Evolutionary conservation across 2,329 filamentous ascomycete genomes (phyloP).

Genomic region (Fusarium longipes): DNA sequence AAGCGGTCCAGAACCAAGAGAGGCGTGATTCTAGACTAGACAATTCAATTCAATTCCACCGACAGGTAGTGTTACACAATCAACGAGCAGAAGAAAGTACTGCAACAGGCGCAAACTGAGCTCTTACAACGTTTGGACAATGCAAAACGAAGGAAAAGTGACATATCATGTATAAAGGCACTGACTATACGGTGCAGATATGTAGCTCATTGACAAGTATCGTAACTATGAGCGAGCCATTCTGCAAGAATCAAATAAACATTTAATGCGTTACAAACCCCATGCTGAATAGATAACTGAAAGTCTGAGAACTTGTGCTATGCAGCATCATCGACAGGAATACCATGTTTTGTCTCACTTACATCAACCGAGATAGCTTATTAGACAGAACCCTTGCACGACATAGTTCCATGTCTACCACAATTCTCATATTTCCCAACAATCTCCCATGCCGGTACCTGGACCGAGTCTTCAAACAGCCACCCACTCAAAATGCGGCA

Average conservation of each 20-base stretch:
- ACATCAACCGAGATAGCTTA: not conserved
- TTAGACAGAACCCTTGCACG: constrained; percentile 32
- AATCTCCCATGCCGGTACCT: constrained; percentile 38
- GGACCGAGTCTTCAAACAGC: constrained; percentile 2
- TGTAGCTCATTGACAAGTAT: too few relatives aligned
- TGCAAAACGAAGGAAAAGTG: not conserved
- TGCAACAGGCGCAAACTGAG: not conserved
- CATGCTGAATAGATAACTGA: not conserved
- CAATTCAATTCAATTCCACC: not conserved
- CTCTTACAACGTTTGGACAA: not conserved
- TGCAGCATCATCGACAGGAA: constrained; percentile 1
- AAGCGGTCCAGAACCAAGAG: constrained; percentile 14
- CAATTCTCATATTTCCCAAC: constrained; percentile 30
- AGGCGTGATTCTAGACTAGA: constrained; percentile 15
- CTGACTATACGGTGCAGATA: not conserved
- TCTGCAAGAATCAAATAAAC: constrained; percentile 14
- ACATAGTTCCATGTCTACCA: constrained; percentile 42
- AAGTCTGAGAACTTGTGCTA: not conserved
- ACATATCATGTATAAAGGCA: constrained; percentile 8
- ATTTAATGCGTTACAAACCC: not conserved
- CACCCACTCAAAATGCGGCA: not conserved
- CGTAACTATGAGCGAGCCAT: constrained; percentile 7
- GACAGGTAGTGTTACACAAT: not conserved
- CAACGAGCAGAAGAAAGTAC: not conserved
- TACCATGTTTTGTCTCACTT: constrained; percentile 10